These are phyloP conservation scores for Alternaria hordeiaustralica DNA, from an alignment of 2,329 filamentous ascomycete species.

Conservation along the genomic window DNA sequence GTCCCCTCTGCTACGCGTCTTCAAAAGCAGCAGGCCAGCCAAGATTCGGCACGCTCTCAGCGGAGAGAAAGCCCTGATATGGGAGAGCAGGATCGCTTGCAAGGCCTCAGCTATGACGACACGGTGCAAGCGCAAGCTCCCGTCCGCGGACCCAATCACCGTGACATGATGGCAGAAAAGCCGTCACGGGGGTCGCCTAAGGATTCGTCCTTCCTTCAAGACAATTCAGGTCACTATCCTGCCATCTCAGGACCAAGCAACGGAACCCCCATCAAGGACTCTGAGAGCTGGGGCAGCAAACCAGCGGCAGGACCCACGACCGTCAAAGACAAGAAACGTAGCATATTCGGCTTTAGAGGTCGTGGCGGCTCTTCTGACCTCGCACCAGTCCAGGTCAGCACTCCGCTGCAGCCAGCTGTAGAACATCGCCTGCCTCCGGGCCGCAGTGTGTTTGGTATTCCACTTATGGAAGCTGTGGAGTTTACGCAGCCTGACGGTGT, in stretches of 20 bases:
- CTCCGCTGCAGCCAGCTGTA: constrained; percentile 21
- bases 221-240: constrained; percentile 45
- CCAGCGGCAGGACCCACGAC: constrained; percentile 43
- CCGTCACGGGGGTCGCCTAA: constrained; percentile 38
- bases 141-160: constrained; percentile 53
- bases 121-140: constrained; percentile 65
- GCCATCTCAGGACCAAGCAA: constrained; percentile 85
- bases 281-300: constrained; percentile 85
- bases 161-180: constrained; percentile 29
- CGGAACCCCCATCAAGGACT: constrained; percentile 81
- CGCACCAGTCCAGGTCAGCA: constrained; percentile 44
- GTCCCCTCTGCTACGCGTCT: constrained; percentile 25
- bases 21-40: constrained; percentile 50
- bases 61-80: constrained; percentile 50
- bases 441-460: constrained; percentile 78
- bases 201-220: constrained; percentile 43
- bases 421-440: constrained; percentile 51
- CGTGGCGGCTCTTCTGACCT: constrained; percentile 73
- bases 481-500: constrained; percentile 76
- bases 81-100: constrained; percentile 46
- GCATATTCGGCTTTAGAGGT: constrained; percentile 69
- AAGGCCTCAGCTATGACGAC: constrained; percentile 63
- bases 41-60: constrained; percentile 37
- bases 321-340: constrained; percentile 82
- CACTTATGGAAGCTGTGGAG: constrained; percentile 84